Base-by-base conservation (phyloP, 139 green algal species). In the Ulvella scutata region DNA sequence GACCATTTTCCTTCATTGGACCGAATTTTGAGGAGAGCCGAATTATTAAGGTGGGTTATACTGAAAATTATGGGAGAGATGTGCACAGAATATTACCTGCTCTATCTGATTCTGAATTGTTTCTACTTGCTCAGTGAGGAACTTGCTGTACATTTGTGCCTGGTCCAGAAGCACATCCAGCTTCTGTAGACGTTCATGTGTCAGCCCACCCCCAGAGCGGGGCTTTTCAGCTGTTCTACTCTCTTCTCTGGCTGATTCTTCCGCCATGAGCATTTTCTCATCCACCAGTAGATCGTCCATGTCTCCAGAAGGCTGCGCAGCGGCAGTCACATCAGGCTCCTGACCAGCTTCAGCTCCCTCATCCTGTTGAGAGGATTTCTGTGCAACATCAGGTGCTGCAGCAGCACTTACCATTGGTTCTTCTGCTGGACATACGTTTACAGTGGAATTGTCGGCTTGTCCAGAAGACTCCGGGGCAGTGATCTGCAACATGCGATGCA, bases 141-240 rank as follows among this genome's bases (percentile, higher is more conserved):
- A 97, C 78, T 88, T 74, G 4, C 85, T 92, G 83, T 96, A 97
- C 78, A 94, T 79, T 29, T 87, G 84, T 21, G 88, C 87, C 77
- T 88, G 82, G 62, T 89, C 83, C 3, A 96, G 81, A 62, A 96
- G 85, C 38, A 76, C 37, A 61, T 96, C 84, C 76, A 96, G 85
- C 79, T 93, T 80, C 28, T 81, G 59, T 75, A 85, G 88, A 35
- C 83, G 85, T 31, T 82, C 67, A 10, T 82, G 28, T 51, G 79
- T 87, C 59, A 94, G 77, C 7, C 75, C 39, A 4, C 43, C 28
- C 17, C 43, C 72, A 2, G 35, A 38, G 40, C 34, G 23, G 37
- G 37, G 43, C 38, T 35, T 1, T 13, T 72, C 7, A 17, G 10
- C 6, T 23, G 10, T 75, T 75, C 43, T n/a, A 6, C 17, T 72